These are phyloP conservation scores for Podospora tetraspora DNA, from an alignment of 495 filamentous ascomycete species.

Conservation along the genomic window DNA sequence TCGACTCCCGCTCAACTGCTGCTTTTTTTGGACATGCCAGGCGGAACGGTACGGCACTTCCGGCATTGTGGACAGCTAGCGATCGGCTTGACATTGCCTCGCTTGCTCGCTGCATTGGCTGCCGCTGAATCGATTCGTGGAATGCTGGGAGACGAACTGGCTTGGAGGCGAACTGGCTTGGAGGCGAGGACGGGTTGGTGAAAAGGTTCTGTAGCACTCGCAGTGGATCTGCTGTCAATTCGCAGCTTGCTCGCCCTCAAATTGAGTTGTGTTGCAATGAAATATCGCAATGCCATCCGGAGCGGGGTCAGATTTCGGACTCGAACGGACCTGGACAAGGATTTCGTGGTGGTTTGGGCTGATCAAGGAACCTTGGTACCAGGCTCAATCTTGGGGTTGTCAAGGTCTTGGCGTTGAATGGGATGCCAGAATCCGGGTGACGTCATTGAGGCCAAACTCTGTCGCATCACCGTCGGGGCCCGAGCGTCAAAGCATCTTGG, in stretches of 20 bases:
- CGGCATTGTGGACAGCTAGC: background rate
- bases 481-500: slow-evolving; percentile 1
- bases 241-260: background rate
- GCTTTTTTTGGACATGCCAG: background rate
- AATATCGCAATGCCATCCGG: background rate
- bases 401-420: background rate
- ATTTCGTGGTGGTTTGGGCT: background rate
- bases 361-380: background rate
- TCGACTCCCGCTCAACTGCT: background rate
- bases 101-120: background rate
- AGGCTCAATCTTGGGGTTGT: background rate
- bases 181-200: background rate
- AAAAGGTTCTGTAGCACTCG: background rate
- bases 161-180: background rate
- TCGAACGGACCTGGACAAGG: background rate
- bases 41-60: background rate
- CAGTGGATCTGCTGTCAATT: background rate
- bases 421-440: background rate
- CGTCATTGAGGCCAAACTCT: background rate
- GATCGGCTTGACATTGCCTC: background rate
- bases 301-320: background rate
- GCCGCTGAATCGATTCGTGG: too few relatives aligned
- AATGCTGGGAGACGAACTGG: background rate
- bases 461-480: background rate
- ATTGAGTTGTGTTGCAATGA: background rate